Conservation (phyloP, 2,329 filamentous ascomycete genomes). For the Phaeosphaeria sp. region DNA sequence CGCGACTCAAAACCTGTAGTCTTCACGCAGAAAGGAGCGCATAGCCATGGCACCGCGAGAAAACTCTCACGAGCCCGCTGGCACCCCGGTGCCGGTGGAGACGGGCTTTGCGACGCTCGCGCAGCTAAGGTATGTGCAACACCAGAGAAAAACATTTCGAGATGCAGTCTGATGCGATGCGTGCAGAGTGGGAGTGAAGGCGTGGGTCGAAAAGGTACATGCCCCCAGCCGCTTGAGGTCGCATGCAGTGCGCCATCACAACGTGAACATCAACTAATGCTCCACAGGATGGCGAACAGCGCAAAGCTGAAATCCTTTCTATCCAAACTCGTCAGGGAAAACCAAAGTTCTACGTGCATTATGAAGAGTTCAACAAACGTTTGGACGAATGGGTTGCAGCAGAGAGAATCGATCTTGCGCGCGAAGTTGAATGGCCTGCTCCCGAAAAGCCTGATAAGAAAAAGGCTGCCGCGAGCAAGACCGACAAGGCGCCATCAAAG, state of each 20-base stretch:
- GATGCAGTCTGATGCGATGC: constrained; percentile 37
- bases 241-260: not conserved
- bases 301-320: constrained; percentile 95
- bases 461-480: constrained; percentile 65
- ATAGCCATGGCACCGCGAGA: constrained; percentile 62
- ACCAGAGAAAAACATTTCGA: constrained; percentile 28
- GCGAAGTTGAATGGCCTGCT: constrained; percentile 95
- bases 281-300: constrained; percentile 75
- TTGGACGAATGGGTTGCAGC: constrained; percentile 87
- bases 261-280: constrained; percentile 18
- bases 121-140: constrained; percentile 72
- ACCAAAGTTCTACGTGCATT: constrained; percentile 93
- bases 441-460: constrained; percentile 89
- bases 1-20: constrained; percentile 27
- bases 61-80: constrained; percentile 59
- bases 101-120: constrained; percentile 85
- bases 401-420: constrained; percentile 80
- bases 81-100: constrained; percentile 67
- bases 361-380: constrained; percentile 97
- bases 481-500: constrained; percentile 49
- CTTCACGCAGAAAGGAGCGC: constrained; percentile 12
- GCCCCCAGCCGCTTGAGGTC: not conserved
- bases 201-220: constrained; percentile 72
- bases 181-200: constrained; percentile 69
- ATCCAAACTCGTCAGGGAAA: constrained; percentile 89